Evolutionary conservation across 805 yeast species (phyloP), one percentile per base, ranked within the genome.

Genomic region (Sugiyamaella smithiae): DNA sequence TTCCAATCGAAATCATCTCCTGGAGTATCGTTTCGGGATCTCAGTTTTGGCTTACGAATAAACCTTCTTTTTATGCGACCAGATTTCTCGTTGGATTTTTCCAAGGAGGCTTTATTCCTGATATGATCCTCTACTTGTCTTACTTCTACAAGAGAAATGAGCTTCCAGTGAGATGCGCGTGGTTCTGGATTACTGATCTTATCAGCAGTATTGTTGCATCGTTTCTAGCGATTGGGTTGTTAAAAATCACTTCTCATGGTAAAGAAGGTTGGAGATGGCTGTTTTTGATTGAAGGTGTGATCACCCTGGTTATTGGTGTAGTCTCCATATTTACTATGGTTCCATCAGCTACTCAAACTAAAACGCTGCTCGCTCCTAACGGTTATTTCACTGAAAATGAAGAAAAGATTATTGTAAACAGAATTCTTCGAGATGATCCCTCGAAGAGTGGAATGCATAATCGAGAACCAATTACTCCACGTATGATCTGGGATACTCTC

Each of bases 61-160:
- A 64, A 50, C 58, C 70, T 0, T 71, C 77, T 0, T 81, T 78
- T 51, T 68, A 65, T 48, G 69, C 68, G 8, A 71, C 80, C 3
- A 67, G 86, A 51, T 74, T 75, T 0, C 63, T 81, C 4, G 55
- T 82, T 20, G 86, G 85, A 1, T 57, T 74, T 2, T 62, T 76
- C 25, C 81, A 81, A 61, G 85, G 85, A 50, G 85, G 86, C 0
- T 80, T 80, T 48, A 80, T 82, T 53, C 78, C 82, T 35, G 85
- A 81, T 52, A 63, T 77, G 29, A 71, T 76, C 49, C 61, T 81
- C 43, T 82, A 82, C 78, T 65, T 82, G 65, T 75, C 82, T 2
- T 82, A 81, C 62, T 82, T 80, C 63, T 82, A 77, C 63, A 81
- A 77, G 1, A 56, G 74, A 11, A 59, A 67, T 14, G 86, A 82